Evolutionary conservation across 805 yeast species (phyloP).

Genomic region (Yamadazyma nakazawae): DNA sequence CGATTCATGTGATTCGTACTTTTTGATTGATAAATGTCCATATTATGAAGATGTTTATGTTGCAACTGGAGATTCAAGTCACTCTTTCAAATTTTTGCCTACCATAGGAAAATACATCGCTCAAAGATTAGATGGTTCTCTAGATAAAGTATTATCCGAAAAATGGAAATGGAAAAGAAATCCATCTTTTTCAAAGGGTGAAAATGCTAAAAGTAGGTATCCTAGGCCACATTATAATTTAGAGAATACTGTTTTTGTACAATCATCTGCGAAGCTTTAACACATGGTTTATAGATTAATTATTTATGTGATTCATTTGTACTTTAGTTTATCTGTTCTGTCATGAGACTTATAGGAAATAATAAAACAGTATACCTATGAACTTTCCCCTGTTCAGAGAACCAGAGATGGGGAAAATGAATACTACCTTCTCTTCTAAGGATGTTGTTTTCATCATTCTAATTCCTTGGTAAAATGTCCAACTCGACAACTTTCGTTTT

Average conservation of each 20-base stretch:
- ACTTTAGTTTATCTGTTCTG: no score
- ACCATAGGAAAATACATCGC: conserved; percentile 44
- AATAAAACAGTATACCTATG: no score
- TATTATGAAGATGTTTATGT: conserved; percentile 26
- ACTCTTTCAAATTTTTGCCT: conserved; percentile 46
- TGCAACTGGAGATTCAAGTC: conserved; percentile 51
- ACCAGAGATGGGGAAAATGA: no score
- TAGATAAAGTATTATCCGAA: conserved; percentile 20
- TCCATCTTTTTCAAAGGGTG: conserved; percentile 12
- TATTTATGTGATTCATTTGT: no score
- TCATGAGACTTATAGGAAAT: no score
- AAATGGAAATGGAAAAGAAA: conserved; percentile 16
- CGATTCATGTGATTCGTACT: conserved; percentile 41
- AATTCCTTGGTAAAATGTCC: no score
- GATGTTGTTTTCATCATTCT: no score
- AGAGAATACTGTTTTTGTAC: neutral
- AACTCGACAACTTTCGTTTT: no score
- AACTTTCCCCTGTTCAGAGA: no score
- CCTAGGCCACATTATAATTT: conserved; percentile 14
- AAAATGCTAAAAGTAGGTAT: conserved; percentile 11
- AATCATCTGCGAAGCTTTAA: neutral
- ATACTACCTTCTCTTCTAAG: no score
- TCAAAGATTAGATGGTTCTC: conserved; percentile 24
- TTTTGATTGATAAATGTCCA: conserved; percentile 40
- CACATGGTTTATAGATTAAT: no score